Base-by-base conservation (phyloP, 139 green algal species). In the Astrephomene gubernaculifera region DNA sequence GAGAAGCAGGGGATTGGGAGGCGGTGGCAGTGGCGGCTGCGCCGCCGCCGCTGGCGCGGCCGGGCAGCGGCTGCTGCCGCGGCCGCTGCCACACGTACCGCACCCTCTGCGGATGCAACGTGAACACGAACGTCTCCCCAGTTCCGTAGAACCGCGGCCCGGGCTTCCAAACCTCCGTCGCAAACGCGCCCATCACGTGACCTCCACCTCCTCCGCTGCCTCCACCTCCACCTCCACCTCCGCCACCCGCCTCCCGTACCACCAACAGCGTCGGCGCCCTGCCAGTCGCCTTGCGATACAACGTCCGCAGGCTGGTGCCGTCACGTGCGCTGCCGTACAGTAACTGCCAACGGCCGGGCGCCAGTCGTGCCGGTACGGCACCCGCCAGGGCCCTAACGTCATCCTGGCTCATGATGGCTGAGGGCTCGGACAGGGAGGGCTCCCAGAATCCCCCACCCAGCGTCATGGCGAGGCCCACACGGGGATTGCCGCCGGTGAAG, bases 111-210 rank as follows among this genome's bases (percentile, higher is more conserved):
- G 90, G 85, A 29, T 90, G 57, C 43, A 96, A 61, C 81, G 93
- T 88, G 60, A 96, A 97, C 5, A 96, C 95, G 60, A 94, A 96
- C 27, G 87, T 94, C 88, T 98, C 94, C 2, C 95, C 95, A 0
- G 91, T 96, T 87, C 95, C 95, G 79, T 95, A 96, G 87, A 96
- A 97, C 36, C 92, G 86, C 22, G 90, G 76, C 12, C 69, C 72
- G 3, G 93, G 79, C 38, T 74, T 82, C 95, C 94, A 96, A 2
- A 82, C 38, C 45, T 98, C 95, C 0, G 90, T 85, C 3, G 87
- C 86, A 84, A 91, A 97, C 31, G 91, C 89, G n/a, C 93, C 94
- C 88, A 97, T 95, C 35, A 97, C 90, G 39, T 90, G 44, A 38
- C 90, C 91, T 0, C 79, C 63, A n/a, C n/a, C n/a, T n/a, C n/a